Evolutionary conservation across 108 stramenopile species (phyloP).

Genomic region (Pseudonitzschia multiseries): DNA sequence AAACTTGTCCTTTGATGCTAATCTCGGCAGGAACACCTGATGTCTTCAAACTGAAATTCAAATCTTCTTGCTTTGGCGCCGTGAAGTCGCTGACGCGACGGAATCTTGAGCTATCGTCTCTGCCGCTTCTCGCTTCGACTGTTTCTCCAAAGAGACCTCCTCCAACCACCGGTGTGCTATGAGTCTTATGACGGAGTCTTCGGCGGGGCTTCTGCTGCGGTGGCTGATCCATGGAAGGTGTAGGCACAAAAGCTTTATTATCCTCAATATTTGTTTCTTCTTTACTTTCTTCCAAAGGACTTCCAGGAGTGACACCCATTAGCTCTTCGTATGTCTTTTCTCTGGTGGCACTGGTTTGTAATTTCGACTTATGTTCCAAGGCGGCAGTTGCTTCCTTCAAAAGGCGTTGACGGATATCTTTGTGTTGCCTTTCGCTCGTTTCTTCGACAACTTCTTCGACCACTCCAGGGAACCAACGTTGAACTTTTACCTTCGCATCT

Average conservation of each 20-base stretch:
- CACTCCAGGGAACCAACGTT: slow-evolving; percentile 78
- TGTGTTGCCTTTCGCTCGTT: slow-evolving; percentile 41
- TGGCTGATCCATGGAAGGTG: neutral
- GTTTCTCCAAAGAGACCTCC: slow-evolving; percentile 94
- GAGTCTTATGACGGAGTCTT: slow-evolving; percentile 70
- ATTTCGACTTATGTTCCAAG: slow-evolving; percentile 50
- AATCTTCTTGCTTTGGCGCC: slow-evolving; percentile 18
- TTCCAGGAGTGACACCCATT: slow-evolving; percentile 32
- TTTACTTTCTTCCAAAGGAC: slow-evolving; percentile 18
- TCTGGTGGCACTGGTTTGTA: slow-evolving; percentile 51
- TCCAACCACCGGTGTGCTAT: slow-evolving; percentile 94
- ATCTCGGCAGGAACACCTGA: slow-evolving; percentile 52
- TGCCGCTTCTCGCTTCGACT: slow-evolving; percentile 21
- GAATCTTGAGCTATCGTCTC: slow-evolving; percentile 23
- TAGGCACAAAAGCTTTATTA: neutral
- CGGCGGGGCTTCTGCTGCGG: slow-evolving; percentile 19
- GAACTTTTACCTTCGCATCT: slow-evolving; percentile 69
- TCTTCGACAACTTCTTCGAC: slow-evolving; percentile 66
- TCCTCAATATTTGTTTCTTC: neutral
- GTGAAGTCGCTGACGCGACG: slow-evolving; percentile 29
- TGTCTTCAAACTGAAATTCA: slow-evolving; percentile 14
- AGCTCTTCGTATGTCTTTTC: slow-evolving; percentile 66
- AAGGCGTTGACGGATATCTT: slow-evolving; percentile 38
- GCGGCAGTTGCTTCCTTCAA: slow-evolving; percentile 47
- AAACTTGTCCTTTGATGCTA: slow-evolving; percentile 60